Evolutionary conservation across 2,329 filamentous ascomycete genomes (phyloP), one percentile per base, ranked within the genome.

Genomic region (Hyphodiscus sp.): DNA sequence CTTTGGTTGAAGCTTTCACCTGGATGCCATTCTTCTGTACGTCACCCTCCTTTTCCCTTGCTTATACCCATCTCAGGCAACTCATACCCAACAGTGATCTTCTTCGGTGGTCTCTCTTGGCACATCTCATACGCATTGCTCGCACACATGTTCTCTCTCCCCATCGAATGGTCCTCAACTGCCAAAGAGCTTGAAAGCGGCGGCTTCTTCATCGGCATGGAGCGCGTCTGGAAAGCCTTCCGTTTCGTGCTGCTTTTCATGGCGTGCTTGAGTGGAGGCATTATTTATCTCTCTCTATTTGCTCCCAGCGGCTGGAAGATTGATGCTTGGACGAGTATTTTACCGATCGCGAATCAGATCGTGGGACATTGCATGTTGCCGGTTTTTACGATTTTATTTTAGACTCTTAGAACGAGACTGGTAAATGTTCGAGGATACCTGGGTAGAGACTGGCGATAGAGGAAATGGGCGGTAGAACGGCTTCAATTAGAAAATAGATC

Each of bases 131-230:
- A 70, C 54, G 70, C 70, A 0, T 55, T 73, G 16, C 58, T 72
- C 23, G 68, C 62, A 50, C 70, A 73, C 58, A 68, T 72, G 60
- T 67, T 73, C 58, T 58, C 64, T 56, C 67, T 73, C 56, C 66
- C 73, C 54, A 73, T 73, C 70, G 60, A 51, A 45, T 61, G 78
- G 79, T 77, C 33, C 23, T 45, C 41, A 2, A 38, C 33, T 38
- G 33, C 33, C 33, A 38, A 38, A 38, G 33, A 38, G 16, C 33
- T 38, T n/a, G 33, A 38, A 38, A 38, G 33, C 33, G 33, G 33
- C 16, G 33, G 33, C 11, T 38, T 38, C 33, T 38, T 38, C 33
- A 10, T 38, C 33, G 33, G 33, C 33, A 38, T 38, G 33, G 33
- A 38, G 16, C 33, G 33, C 16, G 33, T 38, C 11, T 38, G 33